Evolutionary conservation across 2,329 filamentous ascomycete genomes (phyloP), one percentile per base, ranked within the genome.

Genomic region (Pyrenophora tritici-repentis): DNA sequence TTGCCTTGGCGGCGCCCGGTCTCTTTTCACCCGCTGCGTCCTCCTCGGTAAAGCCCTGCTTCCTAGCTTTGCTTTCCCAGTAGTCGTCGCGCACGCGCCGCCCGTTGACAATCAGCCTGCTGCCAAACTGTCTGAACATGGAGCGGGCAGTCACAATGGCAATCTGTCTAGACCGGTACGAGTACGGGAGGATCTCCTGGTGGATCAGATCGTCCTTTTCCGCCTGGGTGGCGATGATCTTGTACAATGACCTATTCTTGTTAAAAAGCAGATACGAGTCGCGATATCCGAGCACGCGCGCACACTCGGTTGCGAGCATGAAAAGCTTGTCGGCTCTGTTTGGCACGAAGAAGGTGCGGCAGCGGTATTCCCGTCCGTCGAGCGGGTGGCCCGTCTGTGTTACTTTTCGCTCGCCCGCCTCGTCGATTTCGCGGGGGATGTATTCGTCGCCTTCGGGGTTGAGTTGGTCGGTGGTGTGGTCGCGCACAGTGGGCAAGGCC

Each of bases 211-310:
- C 91, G 73, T 99, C 94, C 80, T 99, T 99, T 73, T 99, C 94
- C 22, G 88, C 81, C 72, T 97, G 93, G 56, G 89, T 95, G 50
- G 93, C 93, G 66, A 99, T 99, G 69, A 99, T 99, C 77, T 99
- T 99, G 81, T 85, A 96, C 7, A 99, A 80, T 2, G 94, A 97
- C 60, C 93, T 83, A 74, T 99, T 97, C 78, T 97, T 97, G 82
- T 97, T 97, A 80, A 99, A 99, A 13, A 99, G 79, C 31, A 99
- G 81, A 73, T 99, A 99, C n/a, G 92, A 97, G 74, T 99, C 94
- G 55, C 94, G 85, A 73, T 99, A 99, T 39, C 91, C 90, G 17
- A 97, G 80, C 3, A 97, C 91, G 61, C 94, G 86, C 18, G 94
- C 94, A 71, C 94, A 97, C 76, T 99, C 94, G 13, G 94, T 99